These are phyloP conservation scores for Pisolithus thermaeus DNA, from an alignment of 1,284 basidiomycete genomes.

Conservation along the genomic window DNA sequence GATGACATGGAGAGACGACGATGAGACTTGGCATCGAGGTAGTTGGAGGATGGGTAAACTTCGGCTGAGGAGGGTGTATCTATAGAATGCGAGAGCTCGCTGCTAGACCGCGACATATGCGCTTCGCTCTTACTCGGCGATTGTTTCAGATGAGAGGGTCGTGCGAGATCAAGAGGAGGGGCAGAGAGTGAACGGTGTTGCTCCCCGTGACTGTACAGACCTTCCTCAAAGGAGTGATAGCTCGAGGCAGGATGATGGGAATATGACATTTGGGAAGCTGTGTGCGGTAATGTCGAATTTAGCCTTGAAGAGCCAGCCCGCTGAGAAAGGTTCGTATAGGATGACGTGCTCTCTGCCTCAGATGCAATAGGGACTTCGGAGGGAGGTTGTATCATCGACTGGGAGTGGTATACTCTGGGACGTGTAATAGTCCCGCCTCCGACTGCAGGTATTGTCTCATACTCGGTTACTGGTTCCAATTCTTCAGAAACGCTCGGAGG, in stretches of 20 bases:
- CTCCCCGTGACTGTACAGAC: constrained; percentile 6
- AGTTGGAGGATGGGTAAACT: constrained; percentile 11
- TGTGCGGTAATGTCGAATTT: constrained; percentile 5
- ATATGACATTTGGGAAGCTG: constrained; percentile 11
- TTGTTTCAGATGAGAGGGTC: constrained; percentile 14
- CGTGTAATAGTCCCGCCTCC: constrained; percentile 73
- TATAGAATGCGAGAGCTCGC: constrained; percentile 24
- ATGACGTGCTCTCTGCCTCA: constrained; percentile 3
- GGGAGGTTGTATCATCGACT: constrained; percentile 53
- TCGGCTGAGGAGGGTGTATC: constrained; percentile 31
- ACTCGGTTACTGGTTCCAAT: constrained; percentile 38
- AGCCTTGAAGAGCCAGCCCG: constrained; percentile 14
- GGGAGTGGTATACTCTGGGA: constrained; percentile 70
- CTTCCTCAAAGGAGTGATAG: constrained; percentile 28
- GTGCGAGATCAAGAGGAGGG: constrained; percentile 12
- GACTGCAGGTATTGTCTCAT: constrained; percentile 70
- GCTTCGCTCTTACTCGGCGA: constrained; percentile 42
- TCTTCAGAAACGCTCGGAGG: constrained; percentile 26
- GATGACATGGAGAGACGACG: constrained; percentile 45
- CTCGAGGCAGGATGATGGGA: constrained; percentile 14
- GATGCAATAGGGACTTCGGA: constrained; percentile 24
- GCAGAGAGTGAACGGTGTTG: constrained; percentile 15
- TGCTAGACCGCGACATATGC: constrained; percentile 35
- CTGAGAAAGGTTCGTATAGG: constrained; percentile 20
- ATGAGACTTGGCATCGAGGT: constrained; percentile 23